Evolutionary conservation across 768 basidiomycete species (phyloP).

Genomic region (Dioszegia crocea): DNA sequence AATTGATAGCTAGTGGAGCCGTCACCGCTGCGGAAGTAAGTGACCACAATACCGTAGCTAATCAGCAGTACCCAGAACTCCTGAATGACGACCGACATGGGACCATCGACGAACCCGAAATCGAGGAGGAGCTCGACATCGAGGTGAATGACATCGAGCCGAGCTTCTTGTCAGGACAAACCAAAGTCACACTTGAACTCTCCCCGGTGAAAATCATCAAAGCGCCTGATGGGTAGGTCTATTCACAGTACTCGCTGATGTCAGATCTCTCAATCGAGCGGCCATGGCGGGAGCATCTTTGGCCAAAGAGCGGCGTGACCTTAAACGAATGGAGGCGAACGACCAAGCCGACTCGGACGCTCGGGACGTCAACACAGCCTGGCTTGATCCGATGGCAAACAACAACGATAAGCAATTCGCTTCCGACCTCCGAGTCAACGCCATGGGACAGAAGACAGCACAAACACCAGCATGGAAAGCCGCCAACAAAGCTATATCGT

Average conservation of each 20-base stretch:
- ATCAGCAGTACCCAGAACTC: conserved; percentile 41
- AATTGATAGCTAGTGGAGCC: conserved; percentile 91
- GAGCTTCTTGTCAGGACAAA: conserved; percentile 91
- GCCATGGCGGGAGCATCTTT: conserved; percentile 89
- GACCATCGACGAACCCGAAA: conserved; percentile 61
- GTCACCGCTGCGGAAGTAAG: conserved; percentile 77
- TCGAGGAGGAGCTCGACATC: conserved; percentile 95
- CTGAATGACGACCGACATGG: conserved; percentile 47
- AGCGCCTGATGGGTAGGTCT: conserved; percentile 75
- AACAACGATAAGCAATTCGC: conserved; percentile 83
- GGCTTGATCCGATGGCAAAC: conserved; percentile 97
- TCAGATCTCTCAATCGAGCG: conserved; percentile 76
- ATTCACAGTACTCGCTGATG: neutral
- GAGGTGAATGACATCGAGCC: conserved; percentile 97
- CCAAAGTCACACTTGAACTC: conserved; percentile 87
- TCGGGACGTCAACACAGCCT: conserved; percentile 89
- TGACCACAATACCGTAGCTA: conserved; percentile 62
- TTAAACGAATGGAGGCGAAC: conserved; percentile 89
- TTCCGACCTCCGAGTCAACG: conserved; percentile 68
- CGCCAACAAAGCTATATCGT: conserved; percentile 86
- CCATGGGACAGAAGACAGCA: conserved; percentile 68
- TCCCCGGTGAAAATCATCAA: conserved; percentile 98
- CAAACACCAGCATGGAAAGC: conserved; percentile 89
- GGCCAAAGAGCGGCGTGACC: conserved; percentile 89
- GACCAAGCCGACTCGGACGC: conserved; percentile 91